Evolutionary conservation across 192 early-diverging fungal genomes (phyloP).

Genomic region (Backusella mclennaniae): DNA sequence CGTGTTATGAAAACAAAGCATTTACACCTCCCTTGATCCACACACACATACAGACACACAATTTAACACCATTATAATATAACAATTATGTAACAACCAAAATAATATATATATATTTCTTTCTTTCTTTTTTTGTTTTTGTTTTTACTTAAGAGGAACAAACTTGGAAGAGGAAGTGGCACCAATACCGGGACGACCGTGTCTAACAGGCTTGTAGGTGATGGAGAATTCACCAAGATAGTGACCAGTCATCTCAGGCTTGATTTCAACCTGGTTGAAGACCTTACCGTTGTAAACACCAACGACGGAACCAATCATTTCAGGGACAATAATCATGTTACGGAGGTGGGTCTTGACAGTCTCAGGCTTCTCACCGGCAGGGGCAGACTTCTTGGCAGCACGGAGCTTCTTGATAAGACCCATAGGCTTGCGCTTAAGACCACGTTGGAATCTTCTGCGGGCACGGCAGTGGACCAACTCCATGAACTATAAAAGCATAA

Average conservation of each 20-base stretch:
- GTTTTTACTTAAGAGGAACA: conserved; percentile 80
- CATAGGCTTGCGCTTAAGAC: conserved; percentile 99
- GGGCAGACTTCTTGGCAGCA: conserved; percentile 93
- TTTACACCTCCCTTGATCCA: not conserved
- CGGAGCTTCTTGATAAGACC: conserved; percentile 99
- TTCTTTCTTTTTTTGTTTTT: not conserved
- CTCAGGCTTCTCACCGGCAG: conserved; percentile 89
- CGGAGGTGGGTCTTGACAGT: conserved; percentile 98
- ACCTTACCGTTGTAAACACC: conserved; percentile 99
- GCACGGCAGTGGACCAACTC: conserved; percentile 93
- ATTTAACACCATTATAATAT: not conserved
- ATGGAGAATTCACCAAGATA: conserved; percentile 52
- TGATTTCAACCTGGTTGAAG: conserved; percentile 99
- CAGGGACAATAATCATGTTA: conserved; percentile 99
- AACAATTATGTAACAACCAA: not conserved
- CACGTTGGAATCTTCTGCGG: conserved; percentile 98
- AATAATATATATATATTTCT: conserved; percentile 4
- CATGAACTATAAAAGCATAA: conserved; percentile 62
- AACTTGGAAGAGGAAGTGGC: conserved; percentile 96
- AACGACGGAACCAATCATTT: conserved; percentile 97
- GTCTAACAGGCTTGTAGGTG: conserved; percentile 98
- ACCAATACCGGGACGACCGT: conserved; percentile 99
- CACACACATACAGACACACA: not conserved
- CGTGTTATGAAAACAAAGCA: not conserved
- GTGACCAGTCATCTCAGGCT: conserved; percentile 41